Evolutionary conservation across 306 rosid genomes (phyloP), one percentile per base, ranked within the genome.

Genomic region (Carpinus fangiana): DNA sequence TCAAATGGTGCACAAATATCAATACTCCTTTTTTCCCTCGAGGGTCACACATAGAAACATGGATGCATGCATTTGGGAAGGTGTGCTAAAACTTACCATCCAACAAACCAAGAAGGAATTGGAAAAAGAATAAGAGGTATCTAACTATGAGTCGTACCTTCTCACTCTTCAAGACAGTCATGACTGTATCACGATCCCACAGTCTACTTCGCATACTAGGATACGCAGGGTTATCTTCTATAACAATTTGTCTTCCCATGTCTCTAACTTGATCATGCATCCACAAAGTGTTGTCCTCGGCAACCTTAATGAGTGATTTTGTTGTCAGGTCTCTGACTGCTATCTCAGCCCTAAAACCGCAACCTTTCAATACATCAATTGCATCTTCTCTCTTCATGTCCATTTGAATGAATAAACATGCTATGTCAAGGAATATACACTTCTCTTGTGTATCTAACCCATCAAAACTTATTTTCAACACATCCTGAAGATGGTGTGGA

Each of bases 181-280:
- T 64, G 78, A 88, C 87, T 28, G 87, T 83, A 45, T 61, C 69
- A 52, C 86, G 87, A 68, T 90, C 84, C 97, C 94, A 90, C 50
- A 92, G 54, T 60, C 97, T 82, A 62, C 89, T 90, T 43, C 89
- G 89, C 85, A 71, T 70, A 69, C 91, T 81, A 9, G 82, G 86
- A 76, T 88, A 73, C 0, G 7, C 70, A 43, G 54, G 66, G 54
- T 54, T 68, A 68, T 85, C 90, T 7, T 82, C 45, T 12, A 7
- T 43, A 51, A 88, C 91, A 68, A 92, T 92, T 62, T 92, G 91
- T 57, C 89, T 81, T 21, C 91, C 94, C 97, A 88, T 87, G 68
- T 90, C 93, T 77, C 90, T 88, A 67, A 92, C 67, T 64, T 90
- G 94, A 74, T 92, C 94, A 47, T 92, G 97, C 91, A 90, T 84